Base-by-base conservation (phyloP, 2,329 filamentous ascomycete species). In the Cordyceps militaris region DNA sequence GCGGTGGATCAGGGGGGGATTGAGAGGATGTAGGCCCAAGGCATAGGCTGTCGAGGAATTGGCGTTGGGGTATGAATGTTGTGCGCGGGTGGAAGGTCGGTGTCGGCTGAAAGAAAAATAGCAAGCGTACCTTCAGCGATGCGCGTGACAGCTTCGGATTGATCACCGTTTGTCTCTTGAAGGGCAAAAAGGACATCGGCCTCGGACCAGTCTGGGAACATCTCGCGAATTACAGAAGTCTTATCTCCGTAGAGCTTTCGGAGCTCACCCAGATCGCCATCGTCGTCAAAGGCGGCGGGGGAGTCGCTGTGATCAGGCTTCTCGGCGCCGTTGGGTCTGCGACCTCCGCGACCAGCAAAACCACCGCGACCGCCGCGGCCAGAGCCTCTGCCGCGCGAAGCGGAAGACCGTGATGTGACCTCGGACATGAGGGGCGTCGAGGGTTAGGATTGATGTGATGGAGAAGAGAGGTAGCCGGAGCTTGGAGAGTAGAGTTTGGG, bases 141-240 rank as follows among this genome's bases (percentile, higher is more conserved):
- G 73, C 86, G 85, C 67, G 88, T 85, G 69, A 89, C 88, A 63
- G 88, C 84, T 66, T 83, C 75, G 65, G 88, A 82, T 67, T 91
- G 79, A 73, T 94, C 88, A 66, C 89, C 89, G 66, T 89, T 83
- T 58, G 87, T 88, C 78, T 99, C 94, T 73, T 96, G 85, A 60
- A 99, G 81, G 61, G 92, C 92, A 72, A 94, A 94, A 63, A 97
- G 85, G 63, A 97, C 84, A 73, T 97, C 93, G 73, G 92, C 90
- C 69, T 96, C 90, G 66, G 91, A 93, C 94, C 93, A 97, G 74
- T 91, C 88, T 60, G 90, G 85, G 78, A 96, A 97, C 77, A 97
- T 86, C 73, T 96, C 92, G 77, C 90, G 91, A 71, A 99, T 85
- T 67, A 87, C 85, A 61, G 80, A 79, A 66, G 96, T 83, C 76